Evolutionary conservation across 2,329 filamentous ascomycete genomes (phyloP), one percentile per base, ranked within the genome.

Genomic region (Fusarium mangiferae): DNA sequence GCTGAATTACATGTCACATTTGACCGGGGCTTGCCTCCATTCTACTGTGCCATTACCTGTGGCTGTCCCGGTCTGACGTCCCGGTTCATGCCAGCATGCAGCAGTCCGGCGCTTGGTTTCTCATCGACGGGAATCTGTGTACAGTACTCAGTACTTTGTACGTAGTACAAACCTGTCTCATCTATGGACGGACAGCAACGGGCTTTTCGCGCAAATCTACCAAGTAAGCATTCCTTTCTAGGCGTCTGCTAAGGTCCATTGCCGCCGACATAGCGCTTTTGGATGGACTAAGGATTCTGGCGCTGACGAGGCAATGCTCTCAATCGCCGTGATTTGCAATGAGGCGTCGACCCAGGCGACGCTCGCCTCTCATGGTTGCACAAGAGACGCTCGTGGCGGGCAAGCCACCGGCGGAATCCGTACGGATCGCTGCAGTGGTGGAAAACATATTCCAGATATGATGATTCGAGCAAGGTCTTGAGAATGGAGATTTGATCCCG

Each of bases 261-360:
- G 41, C 46, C 55, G 63, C 38, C 39, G 38, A 64, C 24, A 60
- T 45, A 60, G 56, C 52, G 41, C 62, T 65, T 58, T 65, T 52
- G 48, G 52, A 57, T 62, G 44, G 52, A 54, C 67, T 57, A 62
- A 64, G 58, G 59, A 63, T 63, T 68, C 44, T 61, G 60, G 66
- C 61, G 66, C 52, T 70, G 55, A 65, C 38, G 26, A 62, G 58
- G 59, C 42, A 46, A 71, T 74, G 61, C 52, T 58, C 56, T 73
- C 46, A 62, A 59, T 64, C 49, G 44, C 57, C 55, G 68, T 44
- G 55, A 66, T 61, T 74, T 69, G 59, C 59, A 65, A 74, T 11
- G 63, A 75, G 72, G 72, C 72, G 71, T 63, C 69, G 39, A 62
- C 59, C 55, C 45, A 61, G 56, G 63, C 63, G 42, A 75, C 59